Base-by-base conservation (phyloP, 495 filamentous ascomycete genomes). In the Hypoxylon fuscum region DNA sequence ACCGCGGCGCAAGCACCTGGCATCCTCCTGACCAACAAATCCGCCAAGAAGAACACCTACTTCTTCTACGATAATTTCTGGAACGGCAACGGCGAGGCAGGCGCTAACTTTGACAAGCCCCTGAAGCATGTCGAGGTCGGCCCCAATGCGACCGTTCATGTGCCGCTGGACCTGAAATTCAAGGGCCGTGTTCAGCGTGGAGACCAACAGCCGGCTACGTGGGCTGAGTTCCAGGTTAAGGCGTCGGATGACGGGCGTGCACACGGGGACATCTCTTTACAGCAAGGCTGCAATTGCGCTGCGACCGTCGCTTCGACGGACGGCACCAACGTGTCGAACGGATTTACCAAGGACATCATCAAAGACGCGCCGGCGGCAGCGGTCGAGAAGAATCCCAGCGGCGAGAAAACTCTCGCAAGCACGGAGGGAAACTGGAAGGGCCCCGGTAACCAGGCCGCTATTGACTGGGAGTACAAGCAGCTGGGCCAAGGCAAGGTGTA, bases 141-240 rank as follows among this genome's bases (percentile, higher is more conserved):
- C 1, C 60, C 74, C 10, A 67, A 70, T 31, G 31, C 45, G 32
- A 66, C 59, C 10, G 62, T 69, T 12, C 70, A 72, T 57, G 74
- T 78, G 18, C 21, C 64, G 14, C 71, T 79, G 1, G 25, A 44
- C 14, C 18, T 68, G 0, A 25, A 23, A 18, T 79, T 79, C 70
- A 79, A 79, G 61, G 77, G 77, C 42, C 74, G 77, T 15, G 77
- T 79, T 1, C 77, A 78, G 62, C 75, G 77, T 42, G 75, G 75
- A 8, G 72, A 66, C 31, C 60, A 63, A 17, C 68, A 69, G 7
- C 76, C 76, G 0, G 68, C 74, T 10, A 79, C 77, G 2, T 79
- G 77, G 77, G 71, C 66, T 4, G 77, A 79, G 40, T 79, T 79
- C 59, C 77, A 79, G 58, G 59, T 78, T 53, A 64, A 66, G 10